Percentiles rank a stretch among this genome's conserved stretches.
Evolutionary conservation across 805 yeast species (phyloP).

Genomic region (Pichia eremophila): DNA sequence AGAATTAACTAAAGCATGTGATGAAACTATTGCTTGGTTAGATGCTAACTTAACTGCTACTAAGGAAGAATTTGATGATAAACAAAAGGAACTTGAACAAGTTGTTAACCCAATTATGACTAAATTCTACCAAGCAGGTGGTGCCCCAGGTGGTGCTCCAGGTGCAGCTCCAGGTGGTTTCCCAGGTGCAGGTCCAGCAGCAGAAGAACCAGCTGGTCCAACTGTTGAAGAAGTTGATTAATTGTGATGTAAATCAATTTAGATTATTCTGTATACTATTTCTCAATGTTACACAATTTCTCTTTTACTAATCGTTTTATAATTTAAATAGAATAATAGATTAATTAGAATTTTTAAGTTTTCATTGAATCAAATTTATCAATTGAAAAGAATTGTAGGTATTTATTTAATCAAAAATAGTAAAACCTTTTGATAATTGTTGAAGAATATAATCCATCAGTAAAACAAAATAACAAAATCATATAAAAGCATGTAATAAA

Average conservation of each 20-base stretch:
- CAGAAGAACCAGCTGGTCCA: slow-evolving; percentile 64
- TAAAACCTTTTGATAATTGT: too few species aligned
- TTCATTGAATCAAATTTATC: too few species aligned
- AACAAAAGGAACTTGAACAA: slow-evolving; percentile 92
- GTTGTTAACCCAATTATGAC: slow-evolving; percentile 95
- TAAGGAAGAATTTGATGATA: slow-evolving; percentile 83
- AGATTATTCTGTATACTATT: neutral
- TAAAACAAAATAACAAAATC: too few species aligned
- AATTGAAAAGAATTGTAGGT: too few species aligned
- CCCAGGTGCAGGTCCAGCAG: slow-evolving; percentile 34
- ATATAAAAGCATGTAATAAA: neutral
- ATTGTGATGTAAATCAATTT: slow-evolving; percentile 12
- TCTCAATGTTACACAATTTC: neutral
- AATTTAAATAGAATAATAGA: neutral
- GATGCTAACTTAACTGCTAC: slow-evolving; percentile 90
- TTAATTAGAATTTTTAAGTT: too few species aligned
- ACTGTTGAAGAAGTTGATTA: slow-evolving; percentile 78
- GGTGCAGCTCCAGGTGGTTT: slow-evolving; percentile 45
- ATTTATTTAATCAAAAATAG: too few species aligned
- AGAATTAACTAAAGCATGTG: slow-evolving; percentile 67
- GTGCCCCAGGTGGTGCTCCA: slow-evolving; percentile 73
- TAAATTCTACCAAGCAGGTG: slow-evolving; percentile 93
- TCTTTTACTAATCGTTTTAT: neutral
- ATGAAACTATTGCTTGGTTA: slow-evolving; percentile 83
- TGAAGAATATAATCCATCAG: too few species aligned